Evolutionary conservation across 1,284 basidiomycete genomes (phyloP).

Genomic region (Prillingera fragicola): DNA sequence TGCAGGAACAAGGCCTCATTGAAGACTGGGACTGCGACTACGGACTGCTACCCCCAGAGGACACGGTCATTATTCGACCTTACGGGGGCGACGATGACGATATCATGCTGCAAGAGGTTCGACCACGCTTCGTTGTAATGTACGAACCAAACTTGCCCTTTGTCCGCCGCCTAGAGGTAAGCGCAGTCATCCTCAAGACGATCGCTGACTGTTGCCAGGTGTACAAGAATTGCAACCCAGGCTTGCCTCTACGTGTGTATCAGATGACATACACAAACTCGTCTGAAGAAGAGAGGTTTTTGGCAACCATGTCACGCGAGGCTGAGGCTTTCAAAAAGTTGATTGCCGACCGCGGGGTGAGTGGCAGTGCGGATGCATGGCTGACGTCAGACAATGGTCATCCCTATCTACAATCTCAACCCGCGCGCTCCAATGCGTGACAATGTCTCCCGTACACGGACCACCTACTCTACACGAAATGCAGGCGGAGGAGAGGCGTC

Average conservation of each 20-base stretch:
- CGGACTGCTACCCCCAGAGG: constrained; percentile 70
- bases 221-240: constrained; percentile 73
- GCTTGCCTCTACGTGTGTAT: constrained; percentile 81
- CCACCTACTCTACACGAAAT: constrained; percentile 72
- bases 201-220: constrained; percentile 54
- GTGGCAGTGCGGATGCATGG: constrained; percentile 36
- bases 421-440: constrained; percentile 51
- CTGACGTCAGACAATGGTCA: constrained; percentile 68
- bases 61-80: constrained; percentile 77
- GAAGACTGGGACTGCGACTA: constrained; percentile 71
- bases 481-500: constrained; percentile 73
- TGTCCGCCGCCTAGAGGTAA: constrained; percentile 82
- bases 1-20: constrained; percentile 26
- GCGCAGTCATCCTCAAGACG: constrained; percentile 17
- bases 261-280: constrained; percentile 90
- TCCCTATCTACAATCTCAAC: constrained; percentile 82
- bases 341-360: constrained; percentile 83
- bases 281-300: constrained; percentile 91
- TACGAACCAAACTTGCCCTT: constrained; percentile 93
- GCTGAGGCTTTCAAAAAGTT: constrained; percentile 91
- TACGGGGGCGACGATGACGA: constrained; percentile 94
- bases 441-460: constrained; percentile 65
- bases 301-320: constrained; percentile 80
- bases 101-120: constrained; percentile 74
- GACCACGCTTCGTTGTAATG: constrained; percentile 89